A percentile compares a stretch with the other conserved stretches of the same genome.
These are phyloP conservation scores for Exserohilum rostratum DNA, from an alignment of 2,329 filamentous ascomycete genomes.

Conservation along the genomic window DNA sequence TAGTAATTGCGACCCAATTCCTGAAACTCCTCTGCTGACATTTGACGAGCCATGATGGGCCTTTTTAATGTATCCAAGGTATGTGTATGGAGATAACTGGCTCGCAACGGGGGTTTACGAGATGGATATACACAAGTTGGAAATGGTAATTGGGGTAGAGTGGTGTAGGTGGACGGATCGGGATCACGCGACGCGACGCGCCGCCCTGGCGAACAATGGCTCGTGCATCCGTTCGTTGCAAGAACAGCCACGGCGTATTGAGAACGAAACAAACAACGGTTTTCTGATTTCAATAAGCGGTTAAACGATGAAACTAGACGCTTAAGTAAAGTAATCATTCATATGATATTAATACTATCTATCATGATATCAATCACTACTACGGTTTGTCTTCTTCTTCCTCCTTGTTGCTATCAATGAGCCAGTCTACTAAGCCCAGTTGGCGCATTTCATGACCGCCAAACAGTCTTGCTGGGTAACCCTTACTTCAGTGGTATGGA, in stretches of 20 bases:
- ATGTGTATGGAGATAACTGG: background rate
- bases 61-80: background rate
- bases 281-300: too few relatives aligned
- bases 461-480: background rate
- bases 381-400: background rate
- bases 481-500: background rate
- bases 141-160: background rate
- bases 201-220: background rate
- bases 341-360: background rate
- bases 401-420: background rate
- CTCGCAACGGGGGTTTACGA: background rate
- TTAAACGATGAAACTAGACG: background rate
- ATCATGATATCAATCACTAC: background rate
- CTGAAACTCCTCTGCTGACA: constrained; percentile 44
- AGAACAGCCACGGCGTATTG: background rate
- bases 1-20: constrained; percentile 46
- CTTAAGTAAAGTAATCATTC: background rate
- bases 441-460: background rate
- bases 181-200: constrained; percentile 1
- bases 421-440: background rate
- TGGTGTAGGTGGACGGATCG: background rate
- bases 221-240: background rate
- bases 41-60: constrained; percentile 34
- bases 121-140: background rate
- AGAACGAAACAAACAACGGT: background rate